These are phyloP conservation scores for Trichoderma sp. DNA, from an alignment of 2,329 filamentous ascomycete species.

Conservation along the genomic window DNA sequence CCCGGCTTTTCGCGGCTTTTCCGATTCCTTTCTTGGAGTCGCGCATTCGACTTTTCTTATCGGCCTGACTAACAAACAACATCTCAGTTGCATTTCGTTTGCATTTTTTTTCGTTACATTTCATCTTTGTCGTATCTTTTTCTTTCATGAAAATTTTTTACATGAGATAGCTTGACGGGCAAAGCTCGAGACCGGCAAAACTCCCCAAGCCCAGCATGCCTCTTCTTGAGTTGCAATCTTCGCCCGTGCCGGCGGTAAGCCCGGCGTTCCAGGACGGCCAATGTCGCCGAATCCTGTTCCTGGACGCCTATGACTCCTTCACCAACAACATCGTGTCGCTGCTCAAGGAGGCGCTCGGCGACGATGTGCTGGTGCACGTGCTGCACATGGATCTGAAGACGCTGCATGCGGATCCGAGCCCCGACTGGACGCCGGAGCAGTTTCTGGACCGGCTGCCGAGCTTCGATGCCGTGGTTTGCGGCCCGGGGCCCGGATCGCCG, in stretches of 20 bases:
- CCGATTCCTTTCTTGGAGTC: not conserved
- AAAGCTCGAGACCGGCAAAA: not conserved
- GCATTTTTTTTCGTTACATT: not conserved
- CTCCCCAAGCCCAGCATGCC: slow-evolving; percentile 12
- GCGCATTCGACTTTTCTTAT: slow-evolving; percentile 1
- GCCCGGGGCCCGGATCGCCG: slow-evolving; percentile 85
- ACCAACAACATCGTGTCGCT: slow-evolving; percentile 90
- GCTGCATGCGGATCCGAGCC: slow-evolving; percentile 61
- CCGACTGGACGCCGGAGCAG: slow-evolving; percentile 46
- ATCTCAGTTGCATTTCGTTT: not conserved
- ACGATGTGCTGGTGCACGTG: slow-evolving; percentile 56
- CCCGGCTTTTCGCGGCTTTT: slow-evolving; percentile 11
- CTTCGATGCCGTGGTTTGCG: slow-evolving; percentile 84
- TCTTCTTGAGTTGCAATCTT: slow-evolving; percentile 9
- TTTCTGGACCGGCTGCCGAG: slow-evolving; percentile 41
- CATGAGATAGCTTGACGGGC: not conserved
- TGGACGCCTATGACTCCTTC: slow-evolving; percentile 97
- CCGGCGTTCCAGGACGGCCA: not conserved
- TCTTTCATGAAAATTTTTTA: not conserved
- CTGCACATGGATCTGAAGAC: slow-evolving; percentile 42
- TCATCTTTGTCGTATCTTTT: not conserved
- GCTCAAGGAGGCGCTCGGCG: slow-evolving; percentile 65
- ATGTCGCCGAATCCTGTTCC: slow-evolving; percentile 65
- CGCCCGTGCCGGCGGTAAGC: not conserved
- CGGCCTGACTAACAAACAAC: too few species aligned